These are phyloP conservation scores for Caloboletus inedulis DNA, from an alignment of 1,284 basidiomycete genomes.

Conservation along the genomic window DNA sequence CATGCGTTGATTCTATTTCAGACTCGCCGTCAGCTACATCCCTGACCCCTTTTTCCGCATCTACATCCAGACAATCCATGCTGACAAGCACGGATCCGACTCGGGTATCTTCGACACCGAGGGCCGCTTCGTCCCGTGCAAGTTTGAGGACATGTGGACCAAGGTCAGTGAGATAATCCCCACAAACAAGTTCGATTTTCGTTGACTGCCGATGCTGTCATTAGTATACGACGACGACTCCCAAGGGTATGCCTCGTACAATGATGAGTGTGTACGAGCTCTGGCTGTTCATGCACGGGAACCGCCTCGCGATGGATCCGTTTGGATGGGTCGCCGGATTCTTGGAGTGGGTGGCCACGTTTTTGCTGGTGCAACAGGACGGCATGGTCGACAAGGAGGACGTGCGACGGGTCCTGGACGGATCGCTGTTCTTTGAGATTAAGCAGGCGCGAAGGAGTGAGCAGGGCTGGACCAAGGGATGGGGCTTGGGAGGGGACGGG, in stretches of 20 bases:
- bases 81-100: slow-evolving; percentile 48
- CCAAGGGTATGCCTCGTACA: slow-evolving; percentile 21
- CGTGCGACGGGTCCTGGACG: slow-evolving; percentile 28
- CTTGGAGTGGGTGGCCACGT: slow-evolving; percentile 35
- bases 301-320: slow-evolving; percentile 36
- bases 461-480: slow-evolving; percentile 31
- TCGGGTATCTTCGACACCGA: slow-evolving; percentile 44
- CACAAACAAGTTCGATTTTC: background rate
- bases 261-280: slow-evolving; percentile 29
- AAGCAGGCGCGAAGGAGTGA: slow-evolving; percentile 12
- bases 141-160: slow-evolving; percentile 42
- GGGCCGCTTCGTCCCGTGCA: slow-evolving; percentile 40
- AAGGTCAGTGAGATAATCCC: slow-evolving; percentile 29
- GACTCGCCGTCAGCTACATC: slow-evolving; percentile 17
- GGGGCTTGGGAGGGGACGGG: slow-evolving; percentile 30
- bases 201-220: background rate
- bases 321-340: slow-evolving; percentile 35
- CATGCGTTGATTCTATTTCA: slow-evolving; percentile 4
- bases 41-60: slow-evolving; percentile 47
- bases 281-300: slow-evolving; percentile 30
- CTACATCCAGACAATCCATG: slow-evolving; percentile 40
- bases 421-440: slow-evolving; percentile 32
- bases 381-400: slow-evolving; percentile 31
- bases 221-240: slow-evolving; percentile 17
- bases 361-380: slow-evolving; percentile 28